Percentiles rank a stretch among this genome's conserved stretches.
These are phyloP conservation scores for Combretum micranthum DNA, from an alignment of 345 rosid species.

Conservation along the genomic window DNA sequence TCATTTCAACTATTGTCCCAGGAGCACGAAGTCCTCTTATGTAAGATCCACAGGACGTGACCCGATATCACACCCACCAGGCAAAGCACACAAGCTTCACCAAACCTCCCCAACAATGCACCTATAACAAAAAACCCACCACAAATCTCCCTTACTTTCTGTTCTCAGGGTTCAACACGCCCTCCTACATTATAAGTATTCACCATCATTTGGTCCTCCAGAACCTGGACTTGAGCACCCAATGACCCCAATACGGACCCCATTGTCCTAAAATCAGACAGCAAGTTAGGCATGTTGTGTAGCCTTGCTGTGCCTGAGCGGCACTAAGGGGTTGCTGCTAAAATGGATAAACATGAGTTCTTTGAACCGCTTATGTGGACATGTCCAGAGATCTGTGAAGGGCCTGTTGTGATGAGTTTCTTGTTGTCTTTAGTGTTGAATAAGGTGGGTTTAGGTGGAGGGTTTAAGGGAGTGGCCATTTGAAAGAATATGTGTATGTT, in stretches of 20 bases:
- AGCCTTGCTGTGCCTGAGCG: conserved; percentile 23
- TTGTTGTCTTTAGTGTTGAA: background rate
- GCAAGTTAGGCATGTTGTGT: no score
- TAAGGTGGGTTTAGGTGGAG: background rate
- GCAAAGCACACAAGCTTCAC: conserved; percentile 24
- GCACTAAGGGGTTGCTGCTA: conserved; percentile 24
- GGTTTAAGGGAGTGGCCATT: background rate
- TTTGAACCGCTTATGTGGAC: conserved; percentile 28
- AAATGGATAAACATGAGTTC: conserved; percentile 23
- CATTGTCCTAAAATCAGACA: conserved; percentile 14
- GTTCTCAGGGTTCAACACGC: no score
- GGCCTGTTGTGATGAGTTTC: conserved; percentile 21
- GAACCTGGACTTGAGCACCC: conserved; percentile 20
- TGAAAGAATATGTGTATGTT: background rate
- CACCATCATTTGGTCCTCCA: conserved; percentile 3
- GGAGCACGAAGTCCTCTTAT: conserved; percentile 26
- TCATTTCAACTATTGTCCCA: conserved; percentile 23
- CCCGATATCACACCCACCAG: conserved; percentile 34
- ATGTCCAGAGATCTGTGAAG: conserved; percentile 24
- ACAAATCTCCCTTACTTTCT: no score
- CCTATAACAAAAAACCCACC: conserved; percentile 30
- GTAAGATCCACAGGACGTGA: conserved; percentile 26
- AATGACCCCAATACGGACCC: conserved; percentile 13
- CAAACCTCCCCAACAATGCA: conserved; percentile 23
- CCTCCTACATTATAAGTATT: conserved; percentile 7